Conservation (phyloP, 1,284 basidiomycete genomes). For the Cutaneotrichosporon sp. region DNA sequence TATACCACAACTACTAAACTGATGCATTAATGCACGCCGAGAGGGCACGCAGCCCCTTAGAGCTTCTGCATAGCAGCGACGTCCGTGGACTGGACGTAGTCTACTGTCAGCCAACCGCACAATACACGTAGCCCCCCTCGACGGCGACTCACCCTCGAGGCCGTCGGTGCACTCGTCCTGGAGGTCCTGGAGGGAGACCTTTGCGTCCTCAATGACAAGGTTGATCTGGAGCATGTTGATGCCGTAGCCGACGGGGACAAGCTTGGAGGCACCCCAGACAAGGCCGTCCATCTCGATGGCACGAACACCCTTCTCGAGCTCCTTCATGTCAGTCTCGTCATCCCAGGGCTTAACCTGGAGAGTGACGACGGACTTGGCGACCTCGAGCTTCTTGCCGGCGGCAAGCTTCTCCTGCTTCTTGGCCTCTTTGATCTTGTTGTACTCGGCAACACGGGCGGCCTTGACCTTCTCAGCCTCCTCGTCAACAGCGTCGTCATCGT, state of each 20-base stretch:
- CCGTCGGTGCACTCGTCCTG: constrained; percentile 75
- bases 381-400: constrained; percentile 57
- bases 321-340: constrained; percentile 95
- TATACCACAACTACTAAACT: neutral
- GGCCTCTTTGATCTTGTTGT: constrained; percentile 86
- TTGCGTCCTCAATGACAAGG: constrained; percentile 83
- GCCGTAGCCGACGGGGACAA: constrained; percentile 80
- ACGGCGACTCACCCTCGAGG: constrained; percentile 22
- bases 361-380: constrained; percentile 78
- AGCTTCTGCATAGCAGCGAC: constrained; percentile 54
- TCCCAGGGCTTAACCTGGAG: constrained; percentile 99
- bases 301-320: constrained; percentile 76
- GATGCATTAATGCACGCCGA: neutral
- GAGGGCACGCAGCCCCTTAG: constrained; percentile 11
- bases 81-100: constrained; percentile 93
- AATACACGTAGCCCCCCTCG: too few species aligned
- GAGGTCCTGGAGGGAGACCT: constrained; percentile 89
- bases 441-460: constrained; percentile 89
- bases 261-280: constrained; percentile 79
- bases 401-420: constrained; percentile 61
- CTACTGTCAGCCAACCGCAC: constrained; percentile 46
- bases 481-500: constrained; percentile 70
- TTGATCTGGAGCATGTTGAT: constrained; percentile 90
- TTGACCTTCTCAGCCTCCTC: constrained; percentile 91
- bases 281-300: constrained; percentile 86